Evolutionary conservation across 805 yeast species (phyloP).

Genomic region (Candida silvicultrix): DNA sequence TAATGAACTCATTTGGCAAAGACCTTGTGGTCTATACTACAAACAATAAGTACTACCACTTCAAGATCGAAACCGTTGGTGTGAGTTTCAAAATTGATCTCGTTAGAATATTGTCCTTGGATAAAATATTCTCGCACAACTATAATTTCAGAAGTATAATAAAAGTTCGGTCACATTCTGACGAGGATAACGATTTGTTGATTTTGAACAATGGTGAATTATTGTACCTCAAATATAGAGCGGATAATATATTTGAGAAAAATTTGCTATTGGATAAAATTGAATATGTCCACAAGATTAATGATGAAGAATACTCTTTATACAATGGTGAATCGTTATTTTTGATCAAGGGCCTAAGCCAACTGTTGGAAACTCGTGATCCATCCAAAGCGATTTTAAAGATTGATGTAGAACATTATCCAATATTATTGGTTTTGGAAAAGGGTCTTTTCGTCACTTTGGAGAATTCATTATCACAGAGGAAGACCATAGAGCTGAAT

Average conservation of each 20-base stretch:
- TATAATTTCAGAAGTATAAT: slow-evolving; percentile 8
- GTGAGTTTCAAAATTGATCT: slow-evolving; percentile 17
- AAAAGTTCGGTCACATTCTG: slow-evolving; percentile 6
- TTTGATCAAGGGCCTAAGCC: slow-evolving; percentile 11
- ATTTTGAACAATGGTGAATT: slow-evolving; percentile 21
- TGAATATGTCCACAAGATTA: slow-evolving; percentile 20
- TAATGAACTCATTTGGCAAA: slow-evolving; percentile 14
- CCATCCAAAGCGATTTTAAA: slow-evolving; percentile 18
- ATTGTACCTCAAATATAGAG: slow-evolving; percentile 10
- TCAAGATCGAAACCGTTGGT: slow-evolving; percentile 12
- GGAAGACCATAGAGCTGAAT: slow-evolving; percentile 26
- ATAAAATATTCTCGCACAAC: slow-evolving; percentile 7
- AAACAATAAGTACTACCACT: slow-evolving; percentile 16
- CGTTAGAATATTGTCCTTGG: slow-evolving; percentile 11
- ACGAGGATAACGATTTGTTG: slow-evolving; percentile 15
- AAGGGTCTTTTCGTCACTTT: slow-evolving; percentile 36
- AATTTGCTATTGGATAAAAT: slow-evolving; percentile 18
- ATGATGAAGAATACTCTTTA: slow-evolving; percentile 23
- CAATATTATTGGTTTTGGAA: slow-evolving; percentile 16
- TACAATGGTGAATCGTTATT: slow-evolving; percentile 33
- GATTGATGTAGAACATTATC: slow-evolving; percentile 23
- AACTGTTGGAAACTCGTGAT: slow-evolving; percentile 6
- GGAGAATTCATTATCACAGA: slow-evolving; percentile 26
- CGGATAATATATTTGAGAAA: slow-evolving; percentile 5
- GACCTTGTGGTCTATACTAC: slow-evolving; percentile 17